Evolutionary conservation across 2,329 filamentous ascomycete genomes (phyloP), one percentile per base, ranked within the genome.

Genomic region (Alternaria tenuissima): DNA sequence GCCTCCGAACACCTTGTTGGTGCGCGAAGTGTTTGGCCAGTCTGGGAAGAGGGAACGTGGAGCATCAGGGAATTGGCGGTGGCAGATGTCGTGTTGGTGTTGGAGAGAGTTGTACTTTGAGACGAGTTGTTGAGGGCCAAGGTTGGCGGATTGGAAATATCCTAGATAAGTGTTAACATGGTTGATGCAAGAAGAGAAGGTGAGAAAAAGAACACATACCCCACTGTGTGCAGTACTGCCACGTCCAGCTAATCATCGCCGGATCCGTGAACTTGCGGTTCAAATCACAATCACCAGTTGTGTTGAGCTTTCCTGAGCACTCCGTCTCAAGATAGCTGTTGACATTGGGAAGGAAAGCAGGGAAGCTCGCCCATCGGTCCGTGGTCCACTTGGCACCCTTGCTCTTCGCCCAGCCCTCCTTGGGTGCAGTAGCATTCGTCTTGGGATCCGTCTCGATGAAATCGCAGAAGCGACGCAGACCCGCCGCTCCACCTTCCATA

Each of bases 201-300:
- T n/a, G 32, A 11, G 20, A 11, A 11, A 34, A 20, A 34, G 9
- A 28, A 11, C 18, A 66, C 71, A 62, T 61, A 76, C 75, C 84
- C 80, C 81, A 85, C 67, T 86, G 79, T 3, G 80, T 83, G 70
- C 84, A 86, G 67, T 81, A 83, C 65, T 86, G 83, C 82, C 83
- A 85, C 1, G 74, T 80, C 82, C 82, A 85, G 51, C 74, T 71
- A 61, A 85, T 82, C 2, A 59, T 65, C 7, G 76, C 64, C 0
- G 82, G 76, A 7, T 81, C 76, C 2, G 67, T 66, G 43, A 77
- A 71, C 5, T 61, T 62, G 18, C 71, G 63, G 32, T 79, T 72
- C 30, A 84, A 64, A 30, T 80, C 66, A 63, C 83, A 84, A 3
- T 75, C 54, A 2, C 66, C 68, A 14, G 57, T 55, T 4, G 58